Evolutionary conservation across 2,329 filamentous ascomycete species (phyloP).

Genomic region (Blumeria graminis): DNA sequence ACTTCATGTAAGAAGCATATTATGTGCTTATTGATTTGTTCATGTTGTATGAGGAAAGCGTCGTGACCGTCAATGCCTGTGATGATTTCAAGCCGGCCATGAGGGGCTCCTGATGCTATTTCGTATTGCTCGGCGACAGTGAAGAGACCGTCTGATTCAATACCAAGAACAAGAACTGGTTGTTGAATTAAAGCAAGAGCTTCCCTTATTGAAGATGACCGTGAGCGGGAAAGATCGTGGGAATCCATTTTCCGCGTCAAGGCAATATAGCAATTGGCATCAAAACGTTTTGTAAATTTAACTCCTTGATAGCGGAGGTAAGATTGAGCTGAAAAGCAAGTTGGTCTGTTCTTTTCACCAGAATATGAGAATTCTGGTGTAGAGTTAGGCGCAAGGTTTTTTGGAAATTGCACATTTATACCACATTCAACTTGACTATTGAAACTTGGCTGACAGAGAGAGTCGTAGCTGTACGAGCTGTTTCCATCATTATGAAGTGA

Average conservation of each 20-base stretch:
- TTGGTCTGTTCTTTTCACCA: slow-evolving; percentile 20
- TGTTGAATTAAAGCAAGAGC: slow-evolving; percentile 68
- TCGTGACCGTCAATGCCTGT: slow-evolving; percentile 91
- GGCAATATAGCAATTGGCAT: slow-evolving; percentile 96
- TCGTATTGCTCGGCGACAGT: slow-evolving; percentile 94
- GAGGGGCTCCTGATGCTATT: slow-evolving; percentile 55
- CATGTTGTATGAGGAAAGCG: slow-evolving; percentile 86
- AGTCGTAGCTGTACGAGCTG: slow-evolving; percentile 26
- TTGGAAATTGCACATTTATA: background rate
- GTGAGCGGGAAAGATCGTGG: slow-evolving; percentile 71
- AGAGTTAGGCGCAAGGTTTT: background rate
- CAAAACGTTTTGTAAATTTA: slow-evolving; percentile 93
- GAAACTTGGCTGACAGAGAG: slow-evolving; percentile 21
- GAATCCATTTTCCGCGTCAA: slow-evolving; percentile 96
- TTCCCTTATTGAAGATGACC: slow-evolving; percentile 33
- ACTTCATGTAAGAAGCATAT: slow-evolving; percentile 61
- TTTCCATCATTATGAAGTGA: slow-evolving; percentile 69
- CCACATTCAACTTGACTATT: background rate
- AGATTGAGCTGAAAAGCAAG: slow-evolving; percentile 96
- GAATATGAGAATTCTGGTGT: slow-evolving; percentile 13
- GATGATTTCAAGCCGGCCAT: slow-evolving; percentile 61
- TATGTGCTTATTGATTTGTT: slow-evolving; percentile 82
- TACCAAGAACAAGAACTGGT: slow-evolving; percentile 74
- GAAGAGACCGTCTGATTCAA: slow-evolving; percentile 87
- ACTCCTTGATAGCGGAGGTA: slow-evolving; percentile 90